These are phyloP conservation scores for Mycena maculata DNA, from an alignment of 768 basidiomycete species.

Conservation along the genomic window DNA sequence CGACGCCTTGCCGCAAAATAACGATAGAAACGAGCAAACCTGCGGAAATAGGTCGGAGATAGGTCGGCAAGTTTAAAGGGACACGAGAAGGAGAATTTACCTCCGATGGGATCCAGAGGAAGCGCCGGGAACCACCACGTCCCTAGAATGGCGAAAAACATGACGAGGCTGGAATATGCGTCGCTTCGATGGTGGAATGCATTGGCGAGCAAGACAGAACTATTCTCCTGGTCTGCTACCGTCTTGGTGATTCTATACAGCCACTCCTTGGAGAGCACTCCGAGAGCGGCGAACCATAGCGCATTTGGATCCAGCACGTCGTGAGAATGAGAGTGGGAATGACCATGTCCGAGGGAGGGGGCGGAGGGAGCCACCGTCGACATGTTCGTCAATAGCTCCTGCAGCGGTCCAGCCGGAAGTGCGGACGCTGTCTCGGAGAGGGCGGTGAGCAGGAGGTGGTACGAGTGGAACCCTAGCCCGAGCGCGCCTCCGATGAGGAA, in stretches of 20 bases:
- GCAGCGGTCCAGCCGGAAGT: conserved; percentile 71
- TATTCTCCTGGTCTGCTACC: conserved; percentile 92
- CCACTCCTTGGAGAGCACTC: conserved; percentile 91
- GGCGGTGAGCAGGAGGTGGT: conserved; percentile 54
- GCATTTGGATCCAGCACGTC: conserved; percentile 90
- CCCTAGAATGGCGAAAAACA: conserved; percentile 92
- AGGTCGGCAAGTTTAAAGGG: not conserved
- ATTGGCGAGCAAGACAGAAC: conserved; percentile 94
- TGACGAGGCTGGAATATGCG: conserved; percentile 92
- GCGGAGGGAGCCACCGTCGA: conserved; percentile 66
- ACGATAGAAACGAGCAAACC: conserved; percentile 91
- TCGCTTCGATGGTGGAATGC: conserved; percentile 98
- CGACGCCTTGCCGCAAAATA: conserved; percentile 83
- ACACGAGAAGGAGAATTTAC: conserved; percentile 52
- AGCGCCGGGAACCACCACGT: conserved; percentile 87
- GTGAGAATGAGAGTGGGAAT: conserved; percentile 61
- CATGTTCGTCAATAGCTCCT: conserved; percentile 69
- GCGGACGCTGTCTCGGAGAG: conserved; percentile 76
- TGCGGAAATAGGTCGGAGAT: conserved; percentile 43
- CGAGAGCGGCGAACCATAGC: conserved; percentile 92
- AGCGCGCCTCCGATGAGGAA: conserved; percentile 87
- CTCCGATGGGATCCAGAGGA: conserved; percentile 94
- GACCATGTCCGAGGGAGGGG: conserved; percentile 65
- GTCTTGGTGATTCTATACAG: conserved; percentile 88
- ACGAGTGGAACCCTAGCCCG: conserved; percentile 87